Evolutionary conservation across 805 yeast genomes (phyloP), one percentile per base, ranked within the genome.

Genomic region (Yarrowia sp.): DNA sequence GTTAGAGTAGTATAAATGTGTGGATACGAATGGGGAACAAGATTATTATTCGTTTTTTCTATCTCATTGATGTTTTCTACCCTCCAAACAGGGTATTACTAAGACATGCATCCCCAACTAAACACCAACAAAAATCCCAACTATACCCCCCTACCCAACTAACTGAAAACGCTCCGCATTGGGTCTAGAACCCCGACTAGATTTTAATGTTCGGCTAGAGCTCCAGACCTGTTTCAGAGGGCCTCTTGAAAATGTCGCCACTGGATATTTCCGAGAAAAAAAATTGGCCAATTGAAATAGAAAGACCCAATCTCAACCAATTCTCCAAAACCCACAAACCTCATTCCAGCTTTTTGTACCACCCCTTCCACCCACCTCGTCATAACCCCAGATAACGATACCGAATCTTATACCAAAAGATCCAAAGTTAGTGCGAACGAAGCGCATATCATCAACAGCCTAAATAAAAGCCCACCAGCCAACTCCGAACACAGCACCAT

Each of bases 301-400:
- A n/a, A n/a, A n/a, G n/a, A n/a, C n/a, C n/a, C n/a, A n/a, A n/a
- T n/a, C n/a, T n/a, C n/a, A n/a, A n/a, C n/a, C n/a, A n/a, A n/a
- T n/a, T n/a, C n/a, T n/a, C n/a, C n/a, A n/a, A n/a, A n/a, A n/a
- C n/a, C n/a, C n/a, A n/a, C n/a, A n/a, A n/a, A 2, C 40, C 2
- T n/a, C 40, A 4, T 35, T 14, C 21, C 40, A 33, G 10, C 36
- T 14, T n/a, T n/a, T 12, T 8, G n/a, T n/a, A n/a, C 19, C 14
- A 35, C 19, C 2, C 21, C 3, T n/a, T n/a, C 22, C 4, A 5
- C 11, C 6, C 48, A 11, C 19, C 30, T 16, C 30, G 17, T 26
- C 58, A 33, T 49, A 33, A 24, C 46, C 46, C 17, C 44, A 24
- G 59, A 52, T 54, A 24, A 26, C 61, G 61, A 54, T 54, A 54